Evolutionary conservation across 2,329 filamentous ascomycete species (phyloP).

Genomic region (Colletotrichum magnum): DNA sequence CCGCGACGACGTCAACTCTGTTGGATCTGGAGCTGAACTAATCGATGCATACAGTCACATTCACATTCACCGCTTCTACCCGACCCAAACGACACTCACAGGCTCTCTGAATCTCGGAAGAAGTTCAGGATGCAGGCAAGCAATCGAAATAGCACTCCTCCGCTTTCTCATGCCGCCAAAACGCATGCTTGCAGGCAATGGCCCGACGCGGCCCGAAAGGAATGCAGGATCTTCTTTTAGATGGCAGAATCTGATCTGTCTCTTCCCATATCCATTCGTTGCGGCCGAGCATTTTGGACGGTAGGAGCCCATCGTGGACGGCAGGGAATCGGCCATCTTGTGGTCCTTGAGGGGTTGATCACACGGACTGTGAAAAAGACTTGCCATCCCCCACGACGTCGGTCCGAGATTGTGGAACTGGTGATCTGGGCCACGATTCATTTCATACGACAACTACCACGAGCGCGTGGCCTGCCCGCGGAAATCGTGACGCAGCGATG

Average conservation of each 20-base stretch:
- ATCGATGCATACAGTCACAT: too few species aligned
- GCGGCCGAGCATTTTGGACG: background rate
- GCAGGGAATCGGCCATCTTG: background rate
- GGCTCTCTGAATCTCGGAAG: background rate
- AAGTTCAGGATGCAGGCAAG: background rate
- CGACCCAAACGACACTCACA: background rate
- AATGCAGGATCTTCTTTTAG: background rate
- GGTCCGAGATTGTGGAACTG: slow-evolving; percentile 26
- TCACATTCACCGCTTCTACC: background rate
- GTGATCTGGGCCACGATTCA: background rate
- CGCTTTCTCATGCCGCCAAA: background rate
- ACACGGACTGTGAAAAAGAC: background rate
- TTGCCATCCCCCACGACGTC: background rate
- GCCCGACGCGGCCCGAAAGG: background rate
- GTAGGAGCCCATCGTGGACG: background rate
- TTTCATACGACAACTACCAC: background rate
- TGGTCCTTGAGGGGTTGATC: background rate
- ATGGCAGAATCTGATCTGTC: too few species aligned
- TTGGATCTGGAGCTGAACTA: background rate
- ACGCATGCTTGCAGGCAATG: background rate
- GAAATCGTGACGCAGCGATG: background rate
- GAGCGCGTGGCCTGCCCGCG: background rate
- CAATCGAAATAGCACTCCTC: background rate
- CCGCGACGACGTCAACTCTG: background rate
- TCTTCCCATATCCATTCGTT: too few species aligned